Evolutionary conservation across 2,329 filamentous ascomycete genomes (phyloP).

Genomic region (Aspergillus proliferans): DNA sequence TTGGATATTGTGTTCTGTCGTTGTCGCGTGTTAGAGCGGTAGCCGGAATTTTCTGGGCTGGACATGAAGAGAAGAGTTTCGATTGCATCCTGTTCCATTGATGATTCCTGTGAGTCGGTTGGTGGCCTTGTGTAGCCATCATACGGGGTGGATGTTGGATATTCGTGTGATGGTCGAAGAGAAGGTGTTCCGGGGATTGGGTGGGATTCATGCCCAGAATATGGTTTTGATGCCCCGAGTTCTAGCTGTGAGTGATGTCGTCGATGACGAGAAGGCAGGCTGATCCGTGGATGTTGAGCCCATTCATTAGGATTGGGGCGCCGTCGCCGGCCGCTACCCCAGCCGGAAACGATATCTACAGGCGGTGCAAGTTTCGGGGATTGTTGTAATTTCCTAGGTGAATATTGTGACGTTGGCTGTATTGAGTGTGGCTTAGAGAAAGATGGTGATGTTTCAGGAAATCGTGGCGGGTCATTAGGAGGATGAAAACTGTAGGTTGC

Average conservation of each 20-base stretch:
- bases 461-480: constrained; percentile 6
- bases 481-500: constrained; percentile 9
- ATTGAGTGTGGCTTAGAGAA: constrained; percentile 10
- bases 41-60: constrained; percentile 43
- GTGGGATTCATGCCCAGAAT: constrained; percentile 8
- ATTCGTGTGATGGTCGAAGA: constrained; percentile 17
- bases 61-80: constrained; percentile 47
- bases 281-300: constrained; percentile 11
- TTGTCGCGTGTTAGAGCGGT: constrained; percentile 32
- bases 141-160: constrained; percentile 13
- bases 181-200: constrained; percentile 27
- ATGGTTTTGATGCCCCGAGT: constrained; percentile 11
- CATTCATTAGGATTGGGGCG: constrained; percentile 33
- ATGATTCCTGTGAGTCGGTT: constrained; percentile 38
- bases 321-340: constrained; percentile 24
- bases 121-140: constrained; percentile 21
- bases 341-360: constrained; percentile 35
- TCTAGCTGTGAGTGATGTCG: constrained; percentile 30
- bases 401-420: constrained; percentile 12
- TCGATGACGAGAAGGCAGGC: constrained; percentile 22
- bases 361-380: constrained; percentile 39
- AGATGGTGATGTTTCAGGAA: constrained; percentile 8
- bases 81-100: constrained; percentile 47
- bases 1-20: constrained; percentile 13
- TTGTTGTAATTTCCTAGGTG: constrained; percentile 13